Evolutionary conservation across 208 protist species (phyloP), one percentile per base, ranked within the genome.

Genomic region (Entamoeba histolytica): DNA sequence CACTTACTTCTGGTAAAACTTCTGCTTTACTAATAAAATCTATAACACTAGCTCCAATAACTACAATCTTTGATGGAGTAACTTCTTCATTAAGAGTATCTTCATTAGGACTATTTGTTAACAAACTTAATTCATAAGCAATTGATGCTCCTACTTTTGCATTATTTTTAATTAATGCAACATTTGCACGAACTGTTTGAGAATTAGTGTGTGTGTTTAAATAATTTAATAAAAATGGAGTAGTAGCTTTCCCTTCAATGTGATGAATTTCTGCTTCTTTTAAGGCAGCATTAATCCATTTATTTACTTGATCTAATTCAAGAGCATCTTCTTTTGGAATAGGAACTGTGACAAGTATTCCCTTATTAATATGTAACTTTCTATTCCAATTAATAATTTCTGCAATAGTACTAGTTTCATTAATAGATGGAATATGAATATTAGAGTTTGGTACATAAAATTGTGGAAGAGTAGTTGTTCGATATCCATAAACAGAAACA

Each of bases 191-290:
- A 23, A 95, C 1, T 12, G 91, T 93, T 19, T 57, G n/a, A 35
- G 91, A 91, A 92, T 87, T 55, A 44, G 97, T 97, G 7, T 97
- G 61, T 57, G 97, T 95, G 93, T 94, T 95, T 4, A 98, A 95
- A 91, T 95, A 93, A 28, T 93, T 31, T 6, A 98, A 94, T 5
- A 98, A 78, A 78, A 97, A 98, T 10, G 97, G 97, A n/a, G 97
- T 98, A 0, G 95, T 91, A 19, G 97, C 97, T 39, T 96, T 96
- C 19, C 97, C 97, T 4, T 19, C 15, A 0, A 98, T 92, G 3
- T 93, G 92, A 35, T 93, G 8, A 17, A 95, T 93, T 5, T 17
- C 10, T 10, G 51, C 91, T 49, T 95, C 94, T 49, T 61, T 61
- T 4, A 95, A 31, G 4, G 95, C 95, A 35, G 14, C 6, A 49